Percentiles rank a stretch among this genome's conserved stretches.
phyloP scores from a whole-genome alignment of 208 protist genomes.

The Strigomonas galati region DNA sequence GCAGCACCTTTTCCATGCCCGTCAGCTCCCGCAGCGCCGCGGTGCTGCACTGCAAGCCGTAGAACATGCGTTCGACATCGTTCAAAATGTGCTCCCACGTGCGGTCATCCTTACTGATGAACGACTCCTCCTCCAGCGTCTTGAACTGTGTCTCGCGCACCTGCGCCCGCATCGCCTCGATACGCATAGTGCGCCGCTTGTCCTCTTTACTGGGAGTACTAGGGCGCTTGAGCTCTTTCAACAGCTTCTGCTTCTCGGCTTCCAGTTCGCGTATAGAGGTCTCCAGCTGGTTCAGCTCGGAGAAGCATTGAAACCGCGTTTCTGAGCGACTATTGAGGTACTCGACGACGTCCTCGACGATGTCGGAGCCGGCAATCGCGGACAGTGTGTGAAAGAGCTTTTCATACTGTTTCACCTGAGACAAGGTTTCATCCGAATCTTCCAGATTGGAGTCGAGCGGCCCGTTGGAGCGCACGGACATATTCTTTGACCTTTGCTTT shows the following conservation, averaged over 20 bases:
- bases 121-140: slow-evolving; percentile 33
- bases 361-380: slow-evolving; percentile 47
- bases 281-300: slow-evolving; percentile 43
- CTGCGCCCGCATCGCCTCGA: background rate
- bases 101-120: slow-evolving; percentile 16
- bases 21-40: slow-evolving; percentile 21
- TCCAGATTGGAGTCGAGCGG: background rate
- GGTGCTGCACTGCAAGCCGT: slow-evolving; percentile 40
- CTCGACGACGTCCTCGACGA: slow-evolving; percentile 40
- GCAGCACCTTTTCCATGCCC: slow-evolving; percentile 31
- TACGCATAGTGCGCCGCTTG: background rate
- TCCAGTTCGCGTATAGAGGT: slow-evolving; percentile 37
- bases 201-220: background rate
- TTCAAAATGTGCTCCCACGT: slow-evolving; percentile 24
- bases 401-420: slow-evolving; percentile 32
- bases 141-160: slow-evolving; percentile 7
- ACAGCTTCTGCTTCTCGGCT: slow-evolving; percentile 20
- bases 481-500: background rate
- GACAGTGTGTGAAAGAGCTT: slow-evolving; percentile 36
- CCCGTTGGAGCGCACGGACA: background rate
- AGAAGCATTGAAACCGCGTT: slow-evolving; percentile 53
- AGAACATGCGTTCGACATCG: slow-evolving; percentile 39
- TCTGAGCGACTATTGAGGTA: slow-evolving; percentile 47
- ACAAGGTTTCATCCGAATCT: background rate
- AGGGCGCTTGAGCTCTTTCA: slow-evolving; percentile 9